Evolutionary conservation across 2,329 filamentous ascomycete genomes (phyloP), one percentile per base, ranked within the genome.

Genomic region (Alternaria arborescens): DNA sequence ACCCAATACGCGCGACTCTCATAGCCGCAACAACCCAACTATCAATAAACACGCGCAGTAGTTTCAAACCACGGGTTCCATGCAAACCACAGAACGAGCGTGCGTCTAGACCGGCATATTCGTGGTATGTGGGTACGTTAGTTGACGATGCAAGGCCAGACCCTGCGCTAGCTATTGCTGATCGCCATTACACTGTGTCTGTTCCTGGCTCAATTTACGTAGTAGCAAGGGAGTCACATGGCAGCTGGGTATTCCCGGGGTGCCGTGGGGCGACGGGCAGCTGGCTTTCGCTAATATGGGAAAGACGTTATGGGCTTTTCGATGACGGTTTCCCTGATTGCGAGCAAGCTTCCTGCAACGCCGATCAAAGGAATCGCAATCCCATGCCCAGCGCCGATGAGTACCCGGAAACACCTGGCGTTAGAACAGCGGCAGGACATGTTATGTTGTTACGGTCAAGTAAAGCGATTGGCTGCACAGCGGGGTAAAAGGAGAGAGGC

Each of bases 41-140:
- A 38, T 59, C 56, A 59, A 59, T 59, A 59, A 59, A 59, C 51
- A 59, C 24, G 28, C 43, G 56, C 56, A 59, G 56, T 59, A 59
- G 56, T 59, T 55, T 48, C 56, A 59, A 55, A 55, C 56, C 42
- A 43, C 51, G 38, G 56, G 28, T 43, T 47, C 56, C 56, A 59
- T 59, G 56, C 43, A 42, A 54, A 41, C 26, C 30, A 58, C n/a
- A 55, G 18, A 28, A 30, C 40, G 32, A 54, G 46, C 24, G 46
- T 50, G 46, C 41, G 50, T 54, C 50, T 44, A 58, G 55, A 58
- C 55, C 48, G 32, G 32, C 38, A 36, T 38, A 32, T 30, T 34
- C 20, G 32, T 47, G 28, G 46, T 34, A 54, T 47, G 55, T 58
- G 55, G 55, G 42, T 36, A 40, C 26, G 24, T 36, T 16, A 10